Base-by-base conservation (phyloP, 805 yeast species). In the Sungouiella blattae region DNA sequence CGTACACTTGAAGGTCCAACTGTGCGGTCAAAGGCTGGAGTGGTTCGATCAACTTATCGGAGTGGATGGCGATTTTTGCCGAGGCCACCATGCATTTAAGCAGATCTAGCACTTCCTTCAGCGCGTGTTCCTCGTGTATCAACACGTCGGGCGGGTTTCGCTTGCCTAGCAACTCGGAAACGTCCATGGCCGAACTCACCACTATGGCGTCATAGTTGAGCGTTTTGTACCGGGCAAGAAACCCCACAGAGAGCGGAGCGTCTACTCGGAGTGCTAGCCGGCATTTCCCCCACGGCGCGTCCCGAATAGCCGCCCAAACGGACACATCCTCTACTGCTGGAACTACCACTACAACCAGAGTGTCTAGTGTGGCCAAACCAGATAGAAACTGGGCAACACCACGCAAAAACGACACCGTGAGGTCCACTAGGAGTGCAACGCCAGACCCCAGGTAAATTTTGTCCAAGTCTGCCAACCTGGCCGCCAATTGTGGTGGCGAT, bases 21-120 rank as follows among this genome's bases (percentile, higher is more conserved):
- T 80, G 64, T 26, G 71, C 69, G 2, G 66, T 53, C 35, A 83
- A 65, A 0, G 98, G 97, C 52, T 84, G 84, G 20, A 89, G 62
- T 0, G 97, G 97, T 3, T 55, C 58, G 5, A 63, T 58, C 8
- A 61, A 32, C 14, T 38, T 25, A 18, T 47, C 51, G 2, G 41
- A 36, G 17, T 32, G 22, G 30, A 28, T 1, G 28, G 26, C 2
- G 33, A 18, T 18, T 9, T 4, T 7, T 31, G 28, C 11, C 13
- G 25, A 13, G 38, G 15, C 30, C 20, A 17, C 9, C 21, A 28
- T 18, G 12, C 29, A 6, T n/a, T n/a, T n/a, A n/a, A n/a, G n/a
- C n/a, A n/a, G n/a, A n/a, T n/a, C n/a, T n/a, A 28, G 24, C 9
- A 6, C 13, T 11, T 11, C 11, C 30, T n/a, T n/a, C 16, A 14